Percentiles rank a stretch among this genome's conserved stretches.
Conservation (phyloP, 805 yeast genomes). For the Kluyveromyces dobzhanskii region DNA sequence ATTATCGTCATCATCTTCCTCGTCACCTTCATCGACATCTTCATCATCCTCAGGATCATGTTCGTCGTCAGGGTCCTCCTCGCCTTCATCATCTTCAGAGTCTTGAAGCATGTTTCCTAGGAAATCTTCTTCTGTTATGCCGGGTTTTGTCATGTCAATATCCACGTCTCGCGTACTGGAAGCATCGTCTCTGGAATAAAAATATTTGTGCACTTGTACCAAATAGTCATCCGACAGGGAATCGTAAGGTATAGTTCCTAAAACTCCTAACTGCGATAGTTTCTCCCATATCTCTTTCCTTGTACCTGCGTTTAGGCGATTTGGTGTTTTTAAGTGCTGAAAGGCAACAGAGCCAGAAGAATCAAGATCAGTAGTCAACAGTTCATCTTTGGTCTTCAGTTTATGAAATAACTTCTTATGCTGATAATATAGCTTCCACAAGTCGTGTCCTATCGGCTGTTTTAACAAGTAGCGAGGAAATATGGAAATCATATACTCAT, state of each 20-base stretch:
- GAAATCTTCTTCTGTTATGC: not conserved
- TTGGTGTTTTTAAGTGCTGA: conserved; percentile 4
- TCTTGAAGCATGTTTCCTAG: not conserved
- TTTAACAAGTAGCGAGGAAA: conserved; percentile 26
- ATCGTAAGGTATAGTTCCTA: conserved; percentile 27
- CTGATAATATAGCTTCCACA: conserved; percentile 20
- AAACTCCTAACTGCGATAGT: conserved; percentile 23
- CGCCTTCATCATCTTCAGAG: conserved; percentile 5
- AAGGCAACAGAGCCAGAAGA: conserved; percentile 2
- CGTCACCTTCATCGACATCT: conserved; percentile 8
- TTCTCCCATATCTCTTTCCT: conserved; percentile 28
- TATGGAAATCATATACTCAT: conserved; percentile 17
- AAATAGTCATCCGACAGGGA: conserved; percentile 24
- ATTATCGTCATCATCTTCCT: conserved; percentile 10
- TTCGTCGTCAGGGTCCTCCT: conserved; percentile 5
- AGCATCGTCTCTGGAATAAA: conserved; percentile 16
- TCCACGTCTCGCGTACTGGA: not conserved
- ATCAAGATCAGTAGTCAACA: not conserved
- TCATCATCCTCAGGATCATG: conserved; percentile 8
- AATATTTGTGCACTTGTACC: conserved; percentile 25
- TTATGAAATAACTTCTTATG: conserved; percentile 22
- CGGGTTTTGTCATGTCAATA: conserved; percentile 1
- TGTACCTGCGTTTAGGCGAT: conserved; percentile 11
- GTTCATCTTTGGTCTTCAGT: conserved; percentile 10
- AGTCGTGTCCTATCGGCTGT: conserved; percentile 26